phyloP scores from a whole-genome alignment of 805 yeast species.

The Candida andamanensis region DNA sequence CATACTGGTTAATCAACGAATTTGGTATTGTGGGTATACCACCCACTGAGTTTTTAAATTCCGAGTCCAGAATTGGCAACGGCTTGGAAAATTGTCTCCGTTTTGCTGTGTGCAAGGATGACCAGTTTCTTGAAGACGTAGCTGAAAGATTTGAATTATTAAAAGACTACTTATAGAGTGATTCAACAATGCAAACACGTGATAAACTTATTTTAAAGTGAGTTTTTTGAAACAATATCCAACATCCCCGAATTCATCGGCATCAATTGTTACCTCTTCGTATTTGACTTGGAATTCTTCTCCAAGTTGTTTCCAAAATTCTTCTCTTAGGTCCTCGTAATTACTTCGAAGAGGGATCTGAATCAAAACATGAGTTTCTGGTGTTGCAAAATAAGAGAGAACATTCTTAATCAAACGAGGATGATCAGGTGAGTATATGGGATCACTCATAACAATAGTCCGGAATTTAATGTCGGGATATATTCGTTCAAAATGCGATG shows the following conservation, averaged over 20 bases:
- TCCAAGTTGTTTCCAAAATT: constrained; percentile 52
- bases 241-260: constrained; percentile 81
- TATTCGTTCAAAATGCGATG: constrained; percentile 31
- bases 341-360: constrained; percentile 72
- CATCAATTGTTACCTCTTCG: constrained; percentile 53
- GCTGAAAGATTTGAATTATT: constrained; percentile 67
- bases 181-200: background rate
- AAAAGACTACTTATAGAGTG: constrained; percentile 47
- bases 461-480: constrained; percentile 37
- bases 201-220: background rate
- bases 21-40: constrained; percentile 96
- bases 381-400: constrained; percentile 42
- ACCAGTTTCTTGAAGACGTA: constrained; percentile 73
- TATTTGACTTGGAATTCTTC: constrained; percentile 29
- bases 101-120: constrained; percentile 96
- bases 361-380: constrained; percentile 47
- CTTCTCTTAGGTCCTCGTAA: constrained; percentile 60
- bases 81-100: constrained; percentile 82
- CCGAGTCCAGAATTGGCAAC: constrained; percentile 53
- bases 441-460: constrained; percentile 76
- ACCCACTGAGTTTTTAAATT: constrained; percentile 87
- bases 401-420: constrained; percentile 68
- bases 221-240: constrained; percentile 45
- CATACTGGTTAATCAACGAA: constrained; percentile 90
- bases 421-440: constrained; percentile 79